Base-by-base conservation (phyloP, 1,284 basidiomycete species). In the Ustilago nuda region DNA sequence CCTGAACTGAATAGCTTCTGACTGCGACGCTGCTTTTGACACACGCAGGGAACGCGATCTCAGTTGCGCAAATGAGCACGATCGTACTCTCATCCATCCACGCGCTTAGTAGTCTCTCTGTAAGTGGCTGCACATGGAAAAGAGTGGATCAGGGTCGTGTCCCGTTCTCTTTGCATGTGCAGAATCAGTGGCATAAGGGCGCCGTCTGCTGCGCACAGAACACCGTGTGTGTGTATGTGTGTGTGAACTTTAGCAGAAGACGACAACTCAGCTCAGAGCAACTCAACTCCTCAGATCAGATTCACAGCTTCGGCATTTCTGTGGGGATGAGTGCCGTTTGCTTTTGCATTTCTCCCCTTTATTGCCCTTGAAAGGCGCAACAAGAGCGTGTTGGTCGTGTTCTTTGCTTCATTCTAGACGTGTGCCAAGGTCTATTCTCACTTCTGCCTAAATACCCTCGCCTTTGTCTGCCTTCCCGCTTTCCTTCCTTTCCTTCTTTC, bases 371-470 rank as follows among this genome's bases (percentile, higher is more conserved):
- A 33, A 19, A 45, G 43, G 43, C 7, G 19, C 7, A n/a, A 9
- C 30, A 13, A 4, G 48, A 12, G 27, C 52, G 56, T 57, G 68
- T 65, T 50, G 36, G 52, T 61, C 62, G 57, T 65, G 57, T 66
- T 50, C 23, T 48, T 30, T 8, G 7, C 30, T 5, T 9, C 12
- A 23, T 45, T 45, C 43, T 45, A 27, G 61, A 68, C 66, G 66
- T 68, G 60, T 68, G 56, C 12, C 37, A 48, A 43, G 13, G 45
- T 41, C 43, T n/a, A 32, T 8, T 56, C 53, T 17, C 59, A 15
- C 4, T 27, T 30, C 17, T 39, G 35, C 32, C 61, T 59, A 61
- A 65, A 63, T 65, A 63, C 56, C 27, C 36, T 19, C 15, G 48
- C 50, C 57, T 54, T 52, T 72, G 59, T 55, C 13, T 56, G n/a